Evolutionary conservation across 805 yeast species (phyloP).

Genomic region (Myxozyma lipomycoides): DNA sequence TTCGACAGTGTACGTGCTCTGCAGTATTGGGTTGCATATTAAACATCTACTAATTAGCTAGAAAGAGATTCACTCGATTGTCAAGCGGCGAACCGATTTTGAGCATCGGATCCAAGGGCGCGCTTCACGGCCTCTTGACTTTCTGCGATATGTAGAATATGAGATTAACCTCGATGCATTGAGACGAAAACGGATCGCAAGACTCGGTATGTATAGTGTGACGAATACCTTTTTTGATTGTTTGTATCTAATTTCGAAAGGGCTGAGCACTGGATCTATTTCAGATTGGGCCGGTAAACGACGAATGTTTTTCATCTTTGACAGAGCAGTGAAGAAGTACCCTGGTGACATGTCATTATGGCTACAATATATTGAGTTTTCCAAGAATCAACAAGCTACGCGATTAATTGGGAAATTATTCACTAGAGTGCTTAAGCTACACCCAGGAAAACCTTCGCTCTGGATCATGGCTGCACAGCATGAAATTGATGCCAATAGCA

Average conservation of each 20-base stretch:
- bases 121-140: constrained; percentile 75
- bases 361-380: constrained; percentile 66
- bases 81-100: constrained; percentile 92
- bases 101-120: constrained; percentile 86
- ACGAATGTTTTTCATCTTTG: constrained; percentile 75
- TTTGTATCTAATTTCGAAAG: constrained; percentile 3
- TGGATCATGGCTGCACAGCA: constrained; percentile 95
- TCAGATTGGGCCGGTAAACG: constrained; percentile 86
- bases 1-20: constrained; percentile 53
- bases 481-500: constrained; percentile 84
- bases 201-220: constrained; percentile 54
- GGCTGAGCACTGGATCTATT: constrained; percentile 47
- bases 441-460: constrained; percentile 84
- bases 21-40: background rate
- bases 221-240: constrained; percentile 38
- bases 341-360: constrained; percentile 76
- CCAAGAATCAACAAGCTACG: constrained; percentile 35
- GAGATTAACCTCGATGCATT: constrained; percentile 76
- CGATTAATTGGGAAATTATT: constrained; percentile 52
- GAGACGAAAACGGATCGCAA: constrained; percentile 62
- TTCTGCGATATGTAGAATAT: constrained; percentile 69
- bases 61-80: constrained; percentile 69
- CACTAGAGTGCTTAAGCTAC: constrained; percentile 64
- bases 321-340: constrained; percentile 73
- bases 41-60: background rate